phyloP scores from a whole-genome alignment of 73 alveolate species.

The Uronychia binucleata region DNA sequence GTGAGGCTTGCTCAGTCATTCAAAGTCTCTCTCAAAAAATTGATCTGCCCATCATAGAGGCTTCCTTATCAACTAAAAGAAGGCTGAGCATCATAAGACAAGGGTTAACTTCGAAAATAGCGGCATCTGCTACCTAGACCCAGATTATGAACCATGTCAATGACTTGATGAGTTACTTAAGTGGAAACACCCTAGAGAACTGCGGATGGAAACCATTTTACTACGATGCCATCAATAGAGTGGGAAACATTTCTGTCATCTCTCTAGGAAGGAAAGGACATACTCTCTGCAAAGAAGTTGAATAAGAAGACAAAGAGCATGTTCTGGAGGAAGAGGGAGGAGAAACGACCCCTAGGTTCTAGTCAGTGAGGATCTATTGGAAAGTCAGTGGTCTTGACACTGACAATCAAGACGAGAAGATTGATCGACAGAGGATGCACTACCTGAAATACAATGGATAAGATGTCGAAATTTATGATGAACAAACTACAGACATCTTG shows the following conservation, averaged over 20 bases:
- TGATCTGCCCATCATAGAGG: not conserved
- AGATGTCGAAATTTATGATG: not conserved
- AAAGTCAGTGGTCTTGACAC: constrained; percentile 8
- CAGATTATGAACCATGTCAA: not conserved
- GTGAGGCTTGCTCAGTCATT: constrained; percentile 44
- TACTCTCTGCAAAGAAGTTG: constrained; percentile 1
- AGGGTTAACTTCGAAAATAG: not conserved
- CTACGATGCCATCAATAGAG: constrained; percentile 63
- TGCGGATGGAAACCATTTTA: constrained; percentile 57
- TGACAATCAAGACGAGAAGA: not conserved
- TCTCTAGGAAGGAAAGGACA: constrained; percentile 27
- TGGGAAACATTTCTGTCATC: constrained; percentile 56
- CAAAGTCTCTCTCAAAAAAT: not conserved
- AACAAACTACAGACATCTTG: not conserved
- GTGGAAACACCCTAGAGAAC: constrained; percentile 3
- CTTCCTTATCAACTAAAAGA: not conserved
- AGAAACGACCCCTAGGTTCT: constrained; percentile 5
- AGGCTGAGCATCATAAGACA: not conserved
- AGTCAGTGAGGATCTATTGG: constrained; percentile 51
- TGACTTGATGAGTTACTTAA: not conserved
- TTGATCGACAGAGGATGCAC: not conserved
- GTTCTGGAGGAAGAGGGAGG: not conserved
- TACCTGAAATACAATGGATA: not conserved
- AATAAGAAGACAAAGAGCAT: constrained; percentile 4
- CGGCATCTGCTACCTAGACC: not conserved